Evolutionary conservation across 768 basidiomycete genomes (phyloP).

Genomic region (Suillus plorans): DNA sequence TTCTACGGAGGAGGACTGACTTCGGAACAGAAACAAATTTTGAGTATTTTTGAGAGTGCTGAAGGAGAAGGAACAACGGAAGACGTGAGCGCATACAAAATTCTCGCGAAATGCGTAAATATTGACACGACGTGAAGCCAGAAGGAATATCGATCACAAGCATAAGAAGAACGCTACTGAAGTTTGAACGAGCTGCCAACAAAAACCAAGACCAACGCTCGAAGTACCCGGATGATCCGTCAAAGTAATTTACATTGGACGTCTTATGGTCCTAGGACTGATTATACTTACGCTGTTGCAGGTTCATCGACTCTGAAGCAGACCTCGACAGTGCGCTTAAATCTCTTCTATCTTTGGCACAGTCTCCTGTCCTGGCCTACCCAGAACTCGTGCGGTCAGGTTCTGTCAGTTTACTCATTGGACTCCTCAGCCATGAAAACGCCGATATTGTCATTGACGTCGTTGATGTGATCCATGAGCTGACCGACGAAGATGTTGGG

Average conservation of each 20-base stretch:
- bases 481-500: constrained; percentile 95
- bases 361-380: constrained; percentile 80
- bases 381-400: constrained; percentile 85
- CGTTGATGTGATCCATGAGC: constrained; percentile 87
- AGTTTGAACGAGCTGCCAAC: constrained; percentile 85
- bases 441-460: constrained; percentile 96
- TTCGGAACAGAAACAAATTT: constrained; percentile 88
- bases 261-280: constrained; percentile 5
- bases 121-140: constrained; percentile 38
- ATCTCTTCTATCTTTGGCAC: constrained; percentile 83
- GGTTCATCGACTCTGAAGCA: constrained; percentile 98
- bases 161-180: constrained; percentile 71
- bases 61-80: constrained; percentile 62
- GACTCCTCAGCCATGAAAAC: constrained; percentile 93
- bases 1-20: constrained; percentile 96
- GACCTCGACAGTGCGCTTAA: constrained; percentile 90
- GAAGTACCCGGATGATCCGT: constrained; percentile 91
- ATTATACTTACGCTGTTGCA: constrained; percentile 29
- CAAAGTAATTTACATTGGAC: constrained; percentile 56
- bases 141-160: constrained; percentile 68
- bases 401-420: constrained; percentile 66
- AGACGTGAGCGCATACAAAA: constrained; percentile 51
- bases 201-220: constrained; percentile 97
- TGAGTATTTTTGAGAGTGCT: constrained; percentile 88
- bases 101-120: background rate